Evolutionary conservation across 192 early-diverging fungal species (phyloP), one percentile per base, ranked within the genome.

Genomic region (Podila verticillata): DNA sequence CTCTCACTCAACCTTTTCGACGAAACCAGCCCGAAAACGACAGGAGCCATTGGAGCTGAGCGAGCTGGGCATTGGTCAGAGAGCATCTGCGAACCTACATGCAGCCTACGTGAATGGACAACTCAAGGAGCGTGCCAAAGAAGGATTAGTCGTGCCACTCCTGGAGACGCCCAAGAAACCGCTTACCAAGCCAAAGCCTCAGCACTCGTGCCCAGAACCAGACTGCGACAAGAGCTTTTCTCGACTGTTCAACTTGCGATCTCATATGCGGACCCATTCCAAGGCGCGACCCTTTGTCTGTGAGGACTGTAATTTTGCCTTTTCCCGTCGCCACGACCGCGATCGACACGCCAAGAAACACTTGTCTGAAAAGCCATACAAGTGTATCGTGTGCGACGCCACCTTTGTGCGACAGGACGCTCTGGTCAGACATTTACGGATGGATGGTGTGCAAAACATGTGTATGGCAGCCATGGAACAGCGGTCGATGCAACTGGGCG

Each of bases 171-270:
- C 65, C 51, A 80, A 80, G 70, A 67, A 29, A 5, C 4, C 62
- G 7, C 28, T 51, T 49, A 60, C 17, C 39, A 80, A 80, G 56
- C 64, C 70, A 35, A 80, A 80, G 47, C 77, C 77, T 6, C 67
- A 64, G 4, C 77, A 84, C 70, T 74, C 84, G 7, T 93, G 90
- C 68, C 86, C 85, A 13, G 89, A 89, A 39, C 92, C 93, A 0
- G 89, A 87, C 19, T 97, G 96, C 75, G 84, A 87, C 70, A 95
- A 93, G 81, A 86, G 86, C 19, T 97, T 97, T 73, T 92, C 93
- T 4, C 88, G 95, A 26, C 86, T 88, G 32, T 97, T 94, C 81
- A 97, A 96, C 80, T 86, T 97, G 35, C 90, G 92, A 65, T 91
- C 89, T 32, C 95, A 97, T 62, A 86, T 91, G 74, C 84, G 89